These are phyloP conservation scores for Polygonum maritimum DNA, from an alignment of 148 eudicot genomes.

Conservation along the genomic window DNA sequence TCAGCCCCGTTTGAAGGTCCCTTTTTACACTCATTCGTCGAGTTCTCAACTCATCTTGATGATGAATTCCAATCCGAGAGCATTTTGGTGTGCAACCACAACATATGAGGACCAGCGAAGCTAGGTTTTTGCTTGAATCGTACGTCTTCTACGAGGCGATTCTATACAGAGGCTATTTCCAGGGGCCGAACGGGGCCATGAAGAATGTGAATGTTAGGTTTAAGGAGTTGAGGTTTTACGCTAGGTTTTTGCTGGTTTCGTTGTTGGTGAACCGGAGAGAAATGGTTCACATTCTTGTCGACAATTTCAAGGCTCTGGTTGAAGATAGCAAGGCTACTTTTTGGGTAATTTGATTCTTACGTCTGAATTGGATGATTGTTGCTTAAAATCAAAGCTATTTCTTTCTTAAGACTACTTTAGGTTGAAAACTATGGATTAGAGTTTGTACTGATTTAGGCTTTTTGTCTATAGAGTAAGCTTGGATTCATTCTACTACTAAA, in stretches of 20 bases:
- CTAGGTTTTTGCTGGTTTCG: conserved; percentile 79
- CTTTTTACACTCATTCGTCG: background rate
- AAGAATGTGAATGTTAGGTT: conserved; percentile 59
- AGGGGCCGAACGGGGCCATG: conserved; percentile 15
- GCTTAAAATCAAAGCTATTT: background rate
- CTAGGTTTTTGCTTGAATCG: conserved; percentile 63
- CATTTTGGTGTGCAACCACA: too few species aligned
- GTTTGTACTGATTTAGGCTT: background rate
- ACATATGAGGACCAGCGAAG: conserved; percentile 75
- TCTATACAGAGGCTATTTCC: conserved; percentile 53
- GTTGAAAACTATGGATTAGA: background rate
- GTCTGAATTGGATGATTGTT: background rate
- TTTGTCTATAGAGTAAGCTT: background rate
- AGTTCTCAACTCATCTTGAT: background rate
- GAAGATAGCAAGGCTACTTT: conserved; percentile 50
- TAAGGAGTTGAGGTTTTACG: conserved; percentile 92
- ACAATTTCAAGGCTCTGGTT: conserved; percentile 55
- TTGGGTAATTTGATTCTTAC: conserved; percentile 33
- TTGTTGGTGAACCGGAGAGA: conserved; percentile 54
- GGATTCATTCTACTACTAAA: background rate
- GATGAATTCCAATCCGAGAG: too few species aligned
- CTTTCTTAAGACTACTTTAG: background rate
- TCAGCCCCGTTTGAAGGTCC: background rate
- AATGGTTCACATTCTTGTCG: conserved; percentile 52
- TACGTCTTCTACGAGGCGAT: conserved; percentile 87